These are phyloP conservation scores for Cerioporus squamosus DNA, from an alignment of 1,284 basidiomycete species.

Conservation along the genomic window DNA sequence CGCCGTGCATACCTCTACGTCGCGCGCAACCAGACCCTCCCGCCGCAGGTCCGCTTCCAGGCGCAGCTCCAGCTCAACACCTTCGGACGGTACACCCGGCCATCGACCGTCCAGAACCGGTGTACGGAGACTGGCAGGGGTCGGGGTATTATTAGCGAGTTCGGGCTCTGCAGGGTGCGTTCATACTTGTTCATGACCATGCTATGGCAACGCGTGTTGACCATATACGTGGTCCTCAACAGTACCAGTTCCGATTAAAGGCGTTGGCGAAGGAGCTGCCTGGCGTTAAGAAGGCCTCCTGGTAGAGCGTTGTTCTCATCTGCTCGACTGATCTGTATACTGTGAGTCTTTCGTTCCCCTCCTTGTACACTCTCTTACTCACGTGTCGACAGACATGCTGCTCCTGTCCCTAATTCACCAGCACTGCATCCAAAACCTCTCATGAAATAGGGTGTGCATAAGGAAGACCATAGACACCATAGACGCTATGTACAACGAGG, in stretches of 20 bases:
- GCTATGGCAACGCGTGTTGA: neutral
- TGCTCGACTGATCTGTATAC: neutral
- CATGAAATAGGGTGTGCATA: neutral
- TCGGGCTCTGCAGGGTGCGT: conserved; percentile 86
- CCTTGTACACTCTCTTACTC: neutral
- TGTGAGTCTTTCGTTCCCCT: neutral
- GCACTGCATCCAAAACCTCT: neutral
- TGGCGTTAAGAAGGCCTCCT: conserved; percentile 89
- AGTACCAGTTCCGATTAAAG: conserved; percentile 91
- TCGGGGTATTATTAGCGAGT: conserved; percentile 87
- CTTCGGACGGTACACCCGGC: conserved; percentile 82
- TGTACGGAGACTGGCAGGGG: conserved; percentile 87
- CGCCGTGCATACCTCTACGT: conserved; percentile 90
- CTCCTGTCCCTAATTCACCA: neutral
- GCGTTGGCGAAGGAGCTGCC: conserved; percentile 81
- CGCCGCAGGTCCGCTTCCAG: conserved; percentile 88
- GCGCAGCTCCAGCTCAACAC: conserved; percentile 95
- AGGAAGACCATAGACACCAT: too few species aligned
- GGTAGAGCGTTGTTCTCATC: conserved; percentile 43
- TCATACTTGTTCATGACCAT: neutral
- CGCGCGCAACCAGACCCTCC: conserved; percentile 85
- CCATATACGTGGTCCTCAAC: conserved; percentile 3
- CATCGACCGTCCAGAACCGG: conserved; percentile 86
- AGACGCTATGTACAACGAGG: too few species aligned
- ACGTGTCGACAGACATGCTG: neutral